Percentiles rank a stretch among this genome's conserved stretches.
Evolutionary conservation across 2,329 filamentous ascomycete species (phyloP).

Genomic region (Trichoderma sp.): DNA sequence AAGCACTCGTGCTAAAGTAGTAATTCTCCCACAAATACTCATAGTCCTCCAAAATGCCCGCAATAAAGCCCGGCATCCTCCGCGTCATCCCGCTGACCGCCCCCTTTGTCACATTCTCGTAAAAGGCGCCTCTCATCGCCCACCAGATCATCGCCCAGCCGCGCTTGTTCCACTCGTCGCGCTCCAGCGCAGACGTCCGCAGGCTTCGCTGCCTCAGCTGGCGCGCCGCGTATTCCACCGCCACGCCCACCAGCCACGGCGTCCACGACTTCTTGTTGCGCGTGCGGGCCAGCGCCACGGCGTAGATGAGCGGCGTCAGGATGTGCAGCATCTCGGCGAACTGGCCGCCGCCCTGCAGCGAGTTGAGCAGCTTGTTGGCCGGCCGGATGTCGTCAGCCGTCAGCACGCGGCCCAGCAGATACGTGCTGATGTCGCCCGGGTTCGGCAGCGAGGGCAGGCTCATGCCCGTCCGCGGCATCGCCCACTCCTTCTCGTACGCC

Average conservation of each 20-base stretch:
- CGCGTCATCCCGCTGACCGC: constrained; percentile 72
- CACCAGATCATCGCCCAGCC: constrained; percentile 95
- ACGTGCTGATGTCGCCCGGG: constrained; percentile 78
- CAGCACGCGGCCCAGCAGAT: constrained; percentile 85
- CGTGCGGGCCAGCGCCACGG: constrained; percentile 73
- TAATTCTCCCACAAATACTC: constrained; percentile 98
- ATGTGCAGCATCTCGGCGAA: constrained; percentile 91
- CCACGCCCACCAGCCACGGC: constrained; percentile 85
- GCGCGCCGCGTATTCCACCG: constrained; percentile 84
- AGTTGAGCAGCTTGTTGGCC: constrained; percentile 81
- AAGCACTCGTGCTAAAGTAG: constrained; percentile 72
- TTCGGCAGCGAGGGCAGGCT: constrained; percentile 81
- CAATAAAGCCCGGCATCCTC: constrained; percentile 77
- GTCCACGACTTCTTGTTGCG: constrained; percentile 80
- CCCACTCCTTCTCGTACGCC: constrained; percentile 66
- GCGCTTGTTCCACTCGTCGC: constrained; percentile 83
- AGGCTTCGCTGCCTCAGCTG: constrained; percentile 76
- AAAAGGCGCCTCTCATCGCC: constrained; percentile 94
- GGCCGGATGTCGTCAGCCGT: constrained; percentile 97
- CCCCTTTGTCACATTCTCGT: constrained; percentile 84
- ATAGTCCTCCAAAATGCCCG: constrained; percentile 89
- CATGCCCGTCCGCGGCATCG: constrained; percentile 91
- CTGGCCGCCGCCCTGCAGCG: constrained; percentile 70
- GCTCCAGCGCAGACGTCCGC: constrained; percentile 82
- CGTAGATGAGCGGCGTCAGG: constrained; percentile 83